A percentile compares a stretch with the other conserved stretches of the same genome.
phyloP scores from a whole-genome alignment of 192 early-diverging fungal species.

The Physocladia obscura region DNA sequence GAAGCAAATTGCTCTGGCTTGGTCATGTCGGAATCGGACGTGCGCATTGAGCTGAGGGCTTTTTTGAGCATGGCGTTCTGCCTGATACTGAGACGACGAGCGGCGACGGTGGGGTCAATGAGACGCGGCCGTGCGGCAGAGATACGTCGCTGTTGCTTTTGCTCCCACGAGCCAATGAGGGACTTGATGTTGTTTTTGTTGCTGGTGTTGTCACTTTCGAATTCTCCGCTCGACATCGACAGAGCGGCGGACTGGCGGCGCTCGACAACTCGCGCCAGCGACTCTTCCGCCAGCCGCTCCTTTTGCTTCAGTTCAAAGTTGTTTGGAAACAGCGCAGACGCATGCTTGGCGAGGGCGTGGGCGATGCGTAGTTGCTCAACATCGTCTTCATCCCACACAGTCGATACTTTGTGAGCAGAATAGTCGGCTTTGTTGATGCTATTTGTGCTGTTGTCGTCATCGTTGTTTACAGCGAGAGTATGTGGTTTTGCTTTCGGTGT shows the following conservation, averaged over 20 bases:
- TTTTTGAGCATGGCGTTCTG: slow-evolving; percentile 2
- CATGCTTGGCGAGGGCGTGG: background rate
- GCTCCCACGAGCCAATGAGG: slow-evolving; percentile 10
- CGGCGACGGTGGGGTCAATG: background rate
- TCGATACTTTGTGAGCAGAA: too few relatives aligned
- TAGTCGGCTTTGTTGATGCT: too few relatives aligned
- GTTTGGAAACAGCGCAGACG: slow-evolving; percentile 13
- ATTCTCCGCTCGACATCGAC: too few relatives aligned
- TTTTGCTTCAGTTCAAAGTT: background rate
- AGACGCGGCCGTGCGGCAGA: background rate
- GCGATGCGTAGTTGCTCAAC: slow-evolving; percentile 8
- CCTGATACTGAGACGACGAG: background rate
- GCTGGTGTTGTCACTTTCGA: too few relatives aligned
- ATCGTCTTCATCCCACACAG: slow-evolving; percentile 19
- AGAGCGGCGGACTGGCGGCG: background rate
- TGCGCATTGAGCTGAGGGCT: background rate
- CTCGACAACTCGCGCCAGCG: background rate
- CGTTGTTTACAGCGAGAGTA: too few relatives aligned
- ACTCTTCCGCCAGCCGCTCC: background rate
- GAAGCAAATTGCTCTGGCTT: background rate
- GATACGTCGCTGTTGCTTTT: background rate
- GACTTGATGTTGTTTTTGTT: background rate
- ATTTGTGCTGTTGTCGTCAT: too few relatives aligned
- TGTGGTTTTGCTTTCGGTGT: too few relatives aligned
- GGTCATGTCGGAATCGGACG: background rate